Base-by-base conservation (phyloP, 2,329 filamentous ascomycete species). In the Monosporascus sp. region DNA sequence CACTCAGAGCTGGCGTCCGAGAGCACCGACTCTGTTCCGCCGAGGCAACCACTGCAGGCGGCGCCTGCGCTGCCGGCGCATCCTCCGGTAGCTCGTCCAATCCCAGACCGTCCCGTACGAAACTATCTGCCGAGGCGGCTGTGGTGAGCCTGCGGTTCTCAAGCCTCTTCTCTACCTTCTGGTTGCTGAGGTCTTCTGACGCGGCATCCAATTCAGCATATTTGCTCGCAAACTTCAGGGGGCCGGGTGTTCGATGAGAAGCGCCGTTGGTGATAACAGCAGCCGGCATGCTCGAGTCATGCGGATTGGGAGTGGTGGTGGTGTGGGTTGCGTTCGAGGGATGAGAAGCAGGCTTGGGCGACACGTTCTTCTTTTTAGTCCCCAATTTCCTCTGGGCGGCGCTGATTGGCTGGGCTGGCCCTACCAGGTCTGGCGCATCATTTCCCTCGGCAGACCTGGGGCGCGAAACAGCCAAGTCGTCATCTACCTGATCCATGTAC, bases 281-380 rank as follows among this genome's bases (percentile, higher is more conserved):
- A 52, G 65, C 60, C 52, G 65, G 59, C 65, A 68, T 70, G 54
- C 64, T 67, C 54, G 62, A 60, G 54, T 65, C 63, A 49, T 56
- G 60, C 35, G 48, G 59, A 56, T 37, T 55, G 49, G 37, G 50
- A 46, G 39, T 54, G 55, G 54, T 57, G 60, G 41, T 61, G 56
- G 54, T 58, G 50, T 49, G 50, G 56, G 62, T 52, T 56, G 62
- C 60, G 59, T 60, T 63, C 54, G 43, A 25, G 6, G 59, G 61
- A 39, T 63, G 59, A 37, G 57, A 53, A 59, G 56, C 60, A 64
- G 62, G 58, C 55, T 65, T 62, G 63, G 64, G 60, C 57, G 64
- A 63, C 55, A 59, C 60, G 59, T 61, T 63, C 62, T 67, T 65
- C 63, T 66, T 68, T 68, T 68, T 69, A 59, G 59, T 54, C 57